Evolutionary conservation across 306 rosid genomes (phyloP).

Genomic region (Begonia masoniana): DNA sequence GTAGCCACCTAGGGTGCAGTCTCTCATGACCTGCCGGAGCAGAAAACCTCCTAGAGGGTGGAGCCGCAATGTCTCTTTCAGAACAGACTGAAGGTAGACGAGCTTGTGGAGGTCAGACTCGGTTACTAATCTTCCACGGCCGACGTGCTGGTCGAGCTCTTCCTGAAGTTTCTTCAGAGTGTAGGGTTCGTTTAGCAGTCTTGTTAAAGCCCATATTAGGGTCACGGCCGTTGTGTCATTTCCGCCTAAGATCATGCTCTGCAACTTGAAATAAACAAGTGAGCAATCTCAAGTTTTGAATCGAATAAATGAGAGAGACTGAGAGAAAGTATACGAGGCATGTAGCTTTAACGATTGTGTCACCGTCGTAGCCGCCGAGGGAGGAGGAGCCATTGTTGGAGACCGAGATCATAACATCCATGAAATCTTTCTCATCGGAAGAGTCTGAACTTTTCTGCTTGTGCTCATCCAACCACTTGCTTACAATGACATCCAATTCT

Average conservation of each 20-base stretch:
- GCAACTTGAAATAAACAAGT: background rate
- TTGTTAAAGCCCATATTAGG: slow-evolving; percentile 11
- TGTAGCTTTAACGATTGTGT: slow-evolving; percentile 39
- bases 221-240: slow-evolving; percentile 20
- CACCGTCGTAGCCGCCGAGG: slow-evolving; percentile 21
- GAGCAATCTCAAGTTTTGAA: background rate
- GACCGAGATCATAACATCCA: slow-evolving; percentile 44
- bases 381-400: slow-evolving; percentile 11
- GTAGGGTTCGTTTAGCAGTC: slow-evolving; percentile 10
- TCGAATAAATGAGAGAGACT: no score
- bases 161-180: slow-evolving; percentile 15
- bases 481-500: slow-evolving; percentile 34
- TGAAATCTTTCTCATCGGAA: slow-evolving; percentile 24
- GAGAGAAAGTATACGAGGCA: slow-evolving; percentile 22
- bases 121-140: slow-evolving; percentile 15
- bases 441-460: slow-evolving; percentile 11
- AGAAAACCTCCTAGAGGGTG: slow-evolving; percentile 14
- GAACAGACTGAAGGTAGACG: slow-evolving; percentile 20
- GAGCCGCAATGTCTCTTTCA: slow-evolving; percentile 18
- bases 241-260: slow-evolving; percentile 17
- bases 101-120: slow-evolving; percentile 18
- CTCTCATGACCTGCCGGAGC: slow-evolving; percentile 9
- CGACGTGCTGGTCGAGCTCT: slow-evolving; percentile 19
- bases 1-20: slow-evolving; percentile 16
- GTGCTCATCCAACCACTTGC: slow-evolving; percentile 39